Evolutionary conservation across 2,329 filamentous ascomycete species (phyloP).

Genomic region (Claviceps cyperi): DNA sequence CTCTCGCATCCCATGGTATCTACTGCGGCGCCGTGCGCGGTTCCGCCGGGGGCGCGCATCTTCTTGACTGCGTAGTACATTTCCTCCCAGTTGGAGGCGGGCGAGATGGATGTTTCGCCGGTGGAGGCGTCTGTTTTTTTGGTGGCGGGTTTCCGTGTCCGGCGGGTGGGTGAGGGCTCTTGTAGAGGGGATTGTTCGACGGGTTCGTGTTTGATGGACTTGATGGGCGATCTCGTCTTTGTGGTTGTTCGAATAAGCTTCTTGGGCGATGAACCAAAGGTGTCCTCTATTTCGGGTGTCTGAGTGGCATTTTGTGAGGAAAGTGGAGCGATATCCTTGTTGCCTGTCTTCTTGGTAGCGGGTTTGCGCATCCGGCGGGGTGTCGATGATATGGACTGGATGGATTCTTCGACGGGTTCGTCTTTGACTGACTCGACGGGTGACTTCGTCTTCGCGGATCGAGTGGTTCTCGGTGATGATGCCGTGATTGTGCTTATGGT

Average conservation of each 20-base stretch:
- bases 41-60: constrained; percentile 50
- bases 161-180: constrained; percentile 13
- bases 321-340: constrained; percentile 14
- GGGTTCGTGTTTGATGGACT: constrained; percentile 24
- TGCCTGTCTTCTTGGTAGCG: too few relatives aligned
- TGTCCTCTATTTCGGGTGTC: constrained; percentile 43
- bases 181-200: constrained; percentile 12
- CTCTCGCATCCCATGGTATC: constrained; percentile 95
- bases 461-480: too few relatives aligned
- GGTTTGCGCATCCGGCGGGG: too few relatives aligned
- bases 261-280: constrained; percentile 15
- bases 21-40: constrained; percentile 63
- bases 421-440: too few relatives aligned
- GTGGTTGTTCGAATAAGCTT: constrained; percentile 13
- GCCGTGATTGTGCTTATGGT: too few relatives aligned
- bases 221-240: constrained; percentile 6
- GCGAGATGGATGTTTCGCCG: constrained; percentile 26
- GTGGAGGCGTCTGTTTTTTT: constrained; percentile 26
- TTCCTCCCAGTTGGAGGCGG: constrained; percentile 70
- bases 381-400: too few relatives aligned
- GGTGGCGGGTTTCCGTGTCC: constrained; percentile 32
- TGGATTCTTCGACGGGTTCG: too few relatives aligned
- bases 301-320: constrained; percentile 7
- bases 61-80: constrained; percentile 64
- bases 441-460: too few relatives aligned